Percentiles rank a stretch among this genome's conserved stretches.
phyloP scores from a whole-genome alignment of 2,329 filamentous ascomycete genomes.

The Kalaharituber pfeilii region DNA sequence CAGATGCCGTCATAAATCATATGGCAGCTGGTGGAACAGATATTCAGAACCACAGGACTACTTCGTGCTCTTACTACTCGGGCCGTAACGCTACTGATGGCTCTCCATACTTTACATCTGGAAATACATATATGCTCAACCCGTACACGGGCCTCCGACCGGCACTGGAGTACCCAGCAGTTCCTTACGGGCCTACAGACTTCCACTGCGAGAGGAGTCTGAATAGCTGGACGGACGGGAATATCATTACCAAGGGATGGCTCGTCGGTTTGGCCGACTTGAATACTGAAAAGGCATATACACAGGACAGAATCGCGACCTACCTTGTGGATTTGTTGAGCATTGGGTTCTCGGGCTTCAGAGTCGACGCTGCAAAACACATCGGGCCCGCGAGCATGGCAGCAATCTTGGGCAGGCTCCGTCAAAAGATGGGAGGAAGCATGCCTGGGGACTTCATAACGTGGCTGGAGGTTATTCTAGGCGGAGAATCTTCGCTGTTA shows the following conservation, averaged over 20 bases:
- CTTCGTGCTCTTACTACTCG: constrained; percentile 20
- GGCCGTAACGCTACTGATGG: constrained; percentile 24
- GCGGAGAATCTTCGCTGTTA: constrained; percentile 21
- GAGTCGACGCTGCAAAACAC: constrained; percentile 24
- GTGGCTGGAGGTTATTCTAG: constrained; percentile 24
- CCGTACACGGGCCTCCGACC: constrained; percentile 22
- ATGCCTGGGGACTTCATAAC: constrained; percentile 23
- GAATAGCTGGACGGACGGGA: constrained; percentile 23
- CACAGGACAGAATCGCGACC: constrained; percentile 24
- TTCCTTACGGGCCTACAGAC: constrained; percentile 24
- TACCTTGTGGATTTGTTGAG: constrained; percentile 23
- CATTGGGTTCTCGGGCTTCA: constrained; percentile 24
- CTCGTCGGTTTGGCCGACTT: constrained; percentile 22
- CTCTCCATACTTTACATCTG: constrained; percentile 24
- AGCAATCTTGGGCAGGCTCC: constrained; percentile 21
- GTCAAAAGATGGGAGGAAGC: constrained; percentile 22
- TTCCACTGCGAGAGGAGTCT: constrained; percentile 24
- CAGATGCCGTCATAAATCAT: constrained; percentile 24
- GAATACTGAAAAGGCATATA: constrained; percentile 24
- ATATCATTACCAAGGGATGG: constrained; percentile 23
- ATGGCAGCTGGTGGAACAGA: constrained; percentile 23
- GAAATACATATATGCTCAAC: constrained; percentile 24
- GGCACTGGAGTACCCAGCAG: constrained; percentile 23
- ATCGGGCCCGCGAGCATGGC: constrained; percentile 22
- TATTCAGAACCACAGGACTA: constrained; percentile 23